Percentiles rank a stretch among this genome's conserved stretches.
Evolutionary conservation across 345 rosid species (phyloP).

Genomic region (Geranium brycei): DNA sequence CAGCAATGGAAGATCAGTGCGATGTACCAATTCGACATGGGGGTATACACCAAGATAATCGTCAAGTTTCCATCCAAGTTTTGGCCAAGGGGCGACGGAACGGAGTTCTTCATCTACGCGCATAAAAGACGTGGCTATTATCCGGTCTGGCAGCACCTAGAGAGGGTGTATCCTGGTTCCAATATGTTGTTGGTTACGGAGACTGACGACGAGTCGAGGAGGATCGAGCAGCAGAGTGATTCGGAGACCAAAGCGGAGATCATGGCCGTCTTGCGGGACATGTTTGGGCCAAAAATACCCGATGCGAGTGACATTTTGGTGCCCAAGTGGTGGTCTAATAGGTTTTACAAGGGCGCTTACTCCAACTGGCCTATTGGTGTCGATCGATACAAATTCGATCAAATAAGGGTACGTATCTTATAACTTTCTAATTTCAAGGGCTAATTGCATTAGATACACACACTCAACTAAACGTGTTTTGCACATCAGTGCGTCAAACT

Average conservation of each 20-base stretch:
- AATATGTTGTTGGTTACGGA: conserved; percentile 14
- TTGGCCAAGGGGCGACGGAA: conserved; percentile 23
- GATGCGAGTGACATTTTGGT: conserved; percentile 9
- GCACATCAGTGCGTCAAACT: too few species aligned
- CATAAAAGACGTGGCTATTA: conserved; percentile 13
- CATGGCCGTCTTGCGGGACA: conserved; percentile 10
- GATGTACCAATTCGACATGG: conserved; percentile 18
- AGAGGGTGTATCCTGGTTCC: conserved; percentile 10
- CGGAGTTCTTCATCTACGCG: conserved; percentile 19
- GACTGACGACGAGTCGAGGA: conserved; percentile 12
- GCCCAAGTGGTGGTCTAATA: conserved; percentile 13
- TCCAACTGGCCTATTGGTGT: conserved; percentile 13
- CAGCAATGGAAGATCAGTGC: conserved; percentile 28
- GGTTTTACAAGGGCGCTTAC: conserved; percentile 13
- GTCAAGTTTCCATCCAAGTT: conserved; percentile 20
- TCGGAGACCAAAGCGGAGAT: conserved; percentile 1
- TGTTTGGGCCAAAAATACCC: conserved; percentile 15
- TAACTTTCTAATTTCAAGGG: too few species aligned
- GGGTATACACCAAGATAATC: conserved; percentile 21
- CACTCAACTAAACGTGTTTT: too few species aligned
- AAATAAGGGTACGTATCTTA: conserved; percentile 4
- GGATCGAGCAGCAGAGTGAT: conserved; percentile 8
- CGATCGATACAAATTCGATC: conserved; percentile 1
- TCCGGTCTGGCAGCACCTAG: conserved; percentile 9
- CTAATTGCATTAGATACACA: too few species aligned